These are phyloP conservation scores for Nicotiana paniculata DNA, from an alignment of 257 asterid genomes.

Conservation along the genomic window DNA sequence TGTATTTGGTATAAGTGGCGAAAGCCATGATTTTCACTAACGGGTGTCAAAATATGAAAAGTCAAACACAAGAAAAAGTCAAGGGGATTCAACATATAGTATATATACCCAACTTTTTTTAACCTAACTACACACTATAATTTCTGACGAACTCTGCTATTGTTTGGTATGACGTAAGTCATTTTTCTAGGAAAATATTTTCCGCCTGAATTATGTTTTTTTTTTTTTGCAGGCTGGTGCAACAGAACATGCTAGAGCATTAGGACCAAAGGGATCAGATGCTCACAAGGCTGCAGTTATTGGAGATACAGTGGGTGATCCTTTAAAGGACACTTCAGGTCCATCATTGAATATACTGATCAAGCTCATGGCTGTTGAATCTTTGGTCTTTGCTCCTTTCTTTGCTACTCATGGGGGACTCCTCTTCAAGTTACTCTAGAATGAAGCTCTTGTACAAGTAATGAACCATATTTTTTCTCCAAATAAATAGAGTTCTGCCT, in stretches of 20 bases:
- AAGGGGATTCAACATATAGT: too few relatives aligned
- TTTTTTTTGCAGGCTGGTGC: constrained; percentile 43
- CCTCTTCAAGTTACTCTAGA: constrained; percentile 27
- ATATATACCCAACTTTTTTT: too few relatives aligned
- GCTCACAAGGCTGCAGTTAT: constrained; percentile 80
- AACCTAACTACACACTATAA: too few relatives aligned
- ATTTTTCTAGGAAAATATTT: not conserved
- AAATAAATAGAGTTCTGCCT: not conserved
- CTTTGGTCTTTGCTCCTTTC: constrained; percentile 68
- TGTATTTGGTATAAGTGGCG: not conserved
- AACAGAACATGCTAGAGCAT: constrained; percentile 50
- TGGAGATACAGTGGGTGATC: constrained; percentile 68
- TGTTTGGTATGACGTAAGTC: not conserved
- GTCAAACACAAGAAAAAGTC: too few relatives aligned
- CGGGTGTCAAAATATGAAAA: too few relatives aligned
- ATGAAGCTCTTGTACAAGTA: not conserved
- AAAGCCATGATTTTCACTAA: too few relatives aligned
- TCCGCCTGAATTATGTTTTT: not conserved
- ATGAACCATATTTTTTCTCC: not conserved
- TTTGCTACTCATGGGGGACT: constrained; percentile 63
- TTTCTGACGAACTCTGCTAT: too few relatives aligned
- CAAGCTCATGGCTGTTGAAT: constrained; percentile 75
- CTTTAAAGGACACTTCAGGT: constrained; percentile 62
- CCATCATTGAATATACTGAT: constrained; percentile 64
- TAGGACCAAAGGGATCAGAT: constrained; percentile 69